Evolutionary conservation across 345 rosid species (phyloP).

Genomic region (Microcos paniculata): DNA sequence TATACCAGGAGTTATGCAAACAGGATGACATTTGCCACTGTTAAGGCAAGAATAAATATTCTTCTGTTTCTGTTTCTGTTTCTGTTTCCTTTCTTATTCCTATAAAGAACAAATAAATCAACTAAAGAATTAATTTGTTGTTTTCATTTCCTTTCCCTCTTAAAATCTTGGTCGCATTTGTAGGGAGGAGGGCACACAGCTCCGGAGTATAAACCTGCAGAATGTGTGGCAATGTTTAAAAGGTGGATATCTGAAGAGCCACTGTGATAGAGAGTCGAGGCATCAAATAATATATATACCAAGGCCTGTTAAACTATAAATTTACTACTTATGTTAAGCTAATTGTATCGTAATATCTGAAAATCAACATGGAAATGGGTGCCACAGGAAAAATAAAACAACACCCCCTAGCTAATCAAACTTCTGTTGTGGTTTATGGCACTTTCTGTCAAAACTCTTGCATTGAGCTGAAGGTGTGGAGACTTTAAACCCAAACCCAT

Average conservation of each 20-base stretch:
- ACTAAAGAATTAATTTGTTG: neutral
- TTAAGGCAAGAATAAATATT: constrained; percentile 50
- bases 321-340: too few relatives aligned
- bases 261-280: neutral
- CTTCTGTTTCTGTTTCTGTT: neutral
- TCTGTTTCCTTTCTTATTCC: neutral
- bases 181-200: constrained; percentile 78
- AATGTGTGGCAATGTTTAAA: constrained; percentile 9
- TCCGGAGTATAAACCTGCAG: constrained; percentile 1
- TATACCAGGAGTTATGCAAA: constrained; percentile 61
- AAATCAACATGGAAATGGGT: neutral
- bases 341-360: neutral
- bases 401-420: neutral
- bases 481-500: too few relatives aligned
- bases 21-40: constrained; percentile 66
- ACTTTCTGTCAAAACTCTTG: too few relatives aligned
- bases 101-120: neutral
- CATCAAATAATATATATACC: neutral
- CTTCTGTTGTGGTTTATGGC: too few relatives aligned
- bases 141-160: neutral
- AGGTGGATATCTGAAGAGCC: constrained; percentile 13
- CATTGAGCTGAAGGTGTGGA: too few relatives aligned
- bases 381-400: neutral
- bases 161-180: constrained; percentile 7
- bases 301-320: neutral